phyloP scores from a whole-genome alignment of 2,329 filamentous ascomycete genomes.

The Clarireedia monteithiana region DNA sequence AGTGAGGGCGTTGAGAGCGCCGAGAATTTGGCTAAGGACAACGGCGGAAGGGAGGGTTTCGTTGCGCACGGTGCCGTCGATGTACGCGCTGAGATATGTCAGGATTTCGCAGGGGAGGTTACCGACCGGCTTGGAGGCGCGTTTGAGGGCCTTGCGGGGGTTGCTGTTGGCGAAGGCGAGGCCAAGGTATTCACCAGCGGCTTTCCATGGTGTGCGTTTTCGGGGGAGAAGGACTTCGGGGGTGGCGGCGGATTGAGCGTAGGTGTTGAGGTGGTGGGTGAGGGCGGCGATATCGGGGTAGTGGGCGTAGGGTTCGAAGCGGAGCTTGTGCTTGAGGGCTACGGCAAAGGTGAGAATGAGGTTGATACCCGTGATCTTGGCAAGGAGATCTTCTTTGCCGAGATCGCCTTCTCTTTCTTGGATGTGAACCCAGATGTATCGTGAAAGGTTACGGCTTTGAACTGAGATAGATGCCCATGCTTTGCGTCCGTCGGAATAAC shows the following conservation, averaged over 20 bases:
- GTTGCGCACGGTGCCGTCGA: constrained; percentile 25
- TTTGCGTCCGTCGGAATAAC: constrained; percentile 54
- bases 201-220: constrained; percentile 43
- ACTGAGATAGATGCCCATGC: constrained; percentile 54
- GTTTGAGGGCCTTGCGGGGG: constrained; percentile 70
- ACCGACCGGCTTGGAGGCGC: constrained; percentile 62
- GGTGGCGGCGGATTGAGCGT: constrained; percentile 49
- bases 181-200: constrained; percentile 64
- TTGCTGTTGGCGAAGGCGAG: constrained; percentile 71
- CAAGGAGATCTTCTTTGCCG: constrained; percentile 59
- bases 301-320: constrained; percentile 73
- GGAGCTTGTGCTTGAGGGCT: constrained; percentile 72
- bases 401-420: constrained; percentile 48
- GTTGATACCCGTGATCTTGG: constrained; percentile 62
- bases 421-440: constrained; percentile 77
- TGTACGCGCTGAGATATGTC: constrained; percentile 51
- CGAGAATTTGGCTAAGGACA: constrained; percentile 21
- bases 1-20: constrained; percentile 50
- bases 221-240: constrained; percentile 27
- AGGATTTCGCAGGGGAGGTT: constrained; percentile 81
- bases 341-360: constrained; percentile 71
- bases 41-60: constrained; percentile 29
- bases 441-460: constrained; percentile 60
- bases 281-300: constrained; percentile 68
- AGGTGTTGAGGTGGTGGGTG: constrained; percentile 66